Base-by-base conservation (phyloP, 495 filamentous ascomycete species). In the Daldinia decipiens region DNA sequence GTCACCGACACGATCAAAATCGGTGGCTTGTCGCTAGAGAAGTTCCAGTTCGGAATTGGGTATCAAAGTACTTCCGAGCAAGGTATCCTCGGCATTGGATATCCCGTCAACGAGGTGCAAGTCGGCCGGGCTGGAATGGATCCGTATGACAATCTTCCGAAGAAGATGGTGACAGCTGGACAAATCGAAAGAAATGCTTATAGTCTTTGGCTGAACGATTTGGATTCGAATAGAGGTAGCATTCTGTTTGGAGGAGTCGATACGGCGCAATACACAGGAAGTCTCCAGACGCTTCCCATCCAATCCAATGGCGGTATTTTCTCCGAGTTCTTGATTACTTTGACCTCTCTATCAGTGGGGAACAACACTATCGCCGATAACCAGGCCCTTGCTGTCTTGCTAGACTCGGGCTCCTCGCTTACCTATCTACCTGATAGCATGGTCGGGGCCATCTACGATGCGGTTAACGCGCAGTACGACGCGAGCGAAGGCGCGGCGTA, bases 201-300 rank as follows among this genome's bases (percentile, higher is more conserved):
- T 79, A 93, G 90, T 66, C 79, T 97, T 0, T 97, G 93, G 93
- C 84, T 97, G 31, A 93, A 97, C 81, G 92, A 94, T 70, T 84
- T 94, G 0, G 85, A 91, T 61, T 83, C 91, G 52, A 89, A 83
- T 67, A 91, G 87, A 6, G 95, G 95, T 34, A 89, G 87, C 55
- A 92, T 99, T 59, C 82, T 99, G 12, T 99, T 99, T 72, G 95
- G 95, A 27, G 95, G 95, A 53, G 88, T 99, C 58, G 91, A 99
- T 79, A 90, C 89, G 1, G 90, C 83, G 34, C 93, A 94, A 73
- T 98, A 89, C 78, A 79, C 79, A 5, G 93, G 92, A 26, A 70
- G 81, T 2, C 87, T 99, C 5, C 77, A 87, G 52, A 95, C 90
- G 3, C 81, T 98, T 0, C 95, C 95, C 5, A 86, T 98, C 65